Evolutionary conservation across 179 eudicot species (phyloP).

Genomic region (Camellia oleifera): DNA sequence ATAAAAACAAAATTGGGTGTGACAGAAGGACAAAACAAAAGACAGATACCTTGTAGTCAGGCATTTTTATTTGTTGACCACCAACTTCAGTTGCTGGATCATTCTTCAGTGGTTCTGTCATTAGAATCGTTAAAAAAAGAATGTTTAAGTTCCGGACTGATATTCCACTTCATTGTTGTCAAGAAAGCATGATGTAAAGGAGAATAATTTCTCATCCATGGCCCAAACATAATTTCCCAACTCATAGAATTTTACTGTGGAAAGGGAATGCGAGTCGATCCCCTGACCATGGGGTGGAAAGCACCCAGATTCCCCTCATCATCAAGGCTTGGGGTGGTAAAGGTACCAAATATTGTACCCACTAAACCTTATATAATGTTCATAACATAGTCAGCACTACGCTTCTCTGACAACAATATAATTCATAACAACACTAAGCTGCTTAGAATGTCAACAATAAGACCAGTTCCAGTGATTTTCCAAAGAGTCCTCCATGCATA

Average conservation of each 20-base stretch:
- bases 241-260: not conserved
- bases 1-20: not conserved
- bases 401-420: not conserved
- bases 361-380: not conserved
- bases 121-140: not conserved
- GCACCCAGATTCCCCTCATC: not conserved
- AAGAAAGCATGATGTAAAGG: not conserved
- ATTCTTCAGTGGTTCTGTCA: conserved; percentile 59
- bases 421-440: not conserved
- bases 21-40: not conserved
- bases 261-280: not conserved
- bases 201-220: not conserved
- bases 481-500: not conserved
- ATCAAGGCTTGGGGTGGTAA: not conserved
- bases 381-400: not conserved
- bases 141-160: not conserved
- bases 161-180: not conserved
- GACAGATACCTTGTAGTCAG: conserved; percentile 49
- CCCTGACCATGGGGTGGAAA: not conserved
- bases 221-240: not conserved
- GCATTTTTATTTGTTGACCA: conserved; percentile 34
- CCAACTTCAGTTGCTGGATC: conserved; percentile 30
- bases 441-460: not conserved
- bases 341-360: not conserved
- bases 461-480: not conserved